Base-by-base conservation (phyloP, 805 yeast species). In the Nakazawaea ambrosiae region DNA sequence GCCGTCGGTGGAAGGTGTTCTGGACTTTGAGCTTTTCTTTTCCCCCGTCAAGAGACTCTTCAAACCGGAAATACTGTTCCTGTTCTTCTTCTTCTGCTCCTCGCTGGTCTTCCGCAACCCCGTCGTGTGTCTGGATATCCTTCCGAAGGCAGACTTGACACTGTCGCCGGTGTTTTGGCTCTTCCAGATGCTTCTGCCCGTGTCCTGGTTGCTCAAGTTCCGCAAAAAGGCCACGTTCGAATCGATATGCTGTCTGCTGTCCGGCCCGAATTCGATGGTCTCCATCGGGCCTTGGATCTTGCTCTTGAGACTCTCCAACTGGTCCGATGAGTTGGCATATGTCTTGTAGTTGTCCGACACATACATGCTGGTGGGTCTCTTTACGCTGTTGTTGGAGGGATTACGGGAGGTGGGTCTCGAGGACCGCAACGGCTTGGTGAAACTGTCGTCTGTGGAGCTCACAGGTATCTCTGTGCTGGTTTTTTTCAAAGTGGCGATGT, bases 181-280 rank as follows among this genome's bases (percentile, higher is more conserved):
- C 16, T 49, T 46, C 59, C 60, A 52, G 4, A 54, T 29, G 3
- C 27, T 25, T 12, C 45, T 49, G 14, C 60, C 60, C 29, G 55
- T 53, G 40, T 62, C 61, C 36, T 62, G 64, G 22, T 55, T 55
- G 10, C 65, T 57, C 17, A 65, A 42, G 19, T 46, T 53, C 35
- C 56, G 60, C 25, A 66, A 39, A 43, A 63, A 66, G 23, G 60
- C 70, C 18, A 65, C 55, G 26, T 60, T 64, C 37, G 60, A 61
- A 42, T 57, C 55, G 22, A 57, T 57, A 19, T 49, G 51, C 18
- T 45, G 45, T 14, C 49, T 48, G 25, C 48, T 49, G 30, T 45
- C 50, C 3, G 63, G 59, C 8, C 61, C 53, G 12, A 60, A 41
- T 31, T 58, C 58, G 4, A 55, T 51, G 26, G 52, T 51, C 40